Evolutionary conservation across 768 basidiomycete species (phyloP).

Genomic region (Leccinum subtestaceum): DNA sequence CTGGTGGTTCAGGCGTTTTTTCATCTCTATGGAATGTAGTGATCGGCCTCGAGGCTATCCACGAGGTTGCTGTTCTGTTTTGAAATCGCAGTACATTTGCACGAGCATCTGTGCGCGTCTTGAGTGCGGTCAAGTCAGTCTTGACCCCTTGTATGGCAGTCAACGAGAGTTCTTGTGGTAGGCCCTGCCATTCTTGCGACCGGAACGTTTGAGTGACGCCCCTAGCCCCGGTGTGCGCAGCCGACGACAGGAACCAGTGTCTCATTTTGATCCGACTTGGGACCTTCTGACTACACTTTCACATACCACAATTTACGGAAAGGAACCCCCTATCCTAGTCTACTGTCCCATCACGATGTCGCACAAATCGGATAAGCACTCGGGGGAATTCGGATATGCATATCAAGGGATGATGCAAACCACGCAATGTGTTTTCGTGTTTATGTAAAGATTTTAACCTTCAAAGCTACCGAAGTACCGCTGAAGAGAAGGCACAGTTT

Average conservation of each 20-base stretch:
- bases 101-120: background rate
- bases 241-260: background rate
- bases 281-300: background rate
- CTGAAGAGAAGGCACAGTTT: background rate
- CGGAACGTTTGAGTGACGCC: background rate
- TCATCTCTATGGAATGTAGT: background rate
- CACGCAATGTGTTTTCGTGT: background rate
- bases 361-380: slow-evolving; percentile 2
- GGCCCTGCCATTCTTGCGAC: background rate
- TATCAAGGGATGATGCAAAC: background rate
- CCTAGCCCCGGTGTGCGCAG: background rate
- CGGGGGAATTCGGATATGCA: background rate
- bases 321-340: background rate
- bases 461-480: background rate
- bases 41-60: slow-evolving; percentile 13
- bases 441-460: background rate
- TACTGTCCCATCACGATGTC: background rate
- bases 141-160: background rate
- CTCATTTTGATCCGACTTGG: slow-evolving; percentile 12
- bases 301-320: background rate
- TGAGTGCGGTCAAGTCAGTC: background rate
- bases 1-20: slow-evolving; percentile 3
- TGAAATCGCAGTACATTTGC: background rate
- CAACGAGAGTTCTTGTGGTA: background rate
- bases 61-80: slow-evolving; percentile 10